Evolutionary conservation across 441 rosid genomes (phyloP).

Genomic region (Mallotus repandus): DNA sequence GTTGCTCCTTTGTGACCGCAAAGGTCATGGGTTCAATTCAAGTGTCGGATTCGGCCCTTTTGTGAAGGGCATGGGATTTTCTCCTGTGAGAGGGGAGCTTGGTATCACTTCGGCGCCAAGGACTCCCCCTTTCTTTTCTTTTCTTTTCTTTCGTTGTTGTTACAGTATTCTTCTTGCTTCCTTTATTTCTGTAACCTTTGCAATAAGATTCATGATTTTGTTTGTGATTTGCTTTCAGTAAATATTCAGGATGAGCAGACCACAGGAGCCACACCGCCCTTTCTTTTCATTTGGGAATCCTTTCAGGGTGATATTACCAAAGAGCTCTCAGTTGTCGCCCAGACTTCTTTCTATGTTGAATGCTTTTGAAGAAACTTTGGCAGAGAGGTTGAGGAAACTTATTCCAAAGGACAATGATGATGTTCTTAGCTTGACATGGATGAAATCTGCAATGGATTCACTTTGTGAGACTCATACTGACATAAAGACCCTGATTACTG

Average conservation of each 20-base stretch:
- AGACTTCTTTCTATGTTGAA: slow-evolving; percentile 50
- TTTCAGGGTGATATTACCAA: slow-evolving; percentile 67
- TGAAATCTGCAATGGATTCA: slow-evolving; percentile 71
- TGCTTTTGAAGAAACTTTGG: slow-evolving; percentile 61
- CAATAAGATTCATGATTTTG: background rate
- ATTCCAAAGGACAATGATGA: slow-evolving; percentile 54
- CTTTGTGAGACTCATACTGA: slow-evolving; percentile 63
- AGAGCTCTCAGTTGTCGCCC: slow-evolving; percentile 56
- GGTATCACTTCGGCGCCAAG: background rate
- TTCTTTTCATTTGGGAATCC: slow-evolving; percentile 86
- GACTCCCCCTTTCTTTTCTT: no score
- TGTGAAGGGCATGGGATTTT: background rate
- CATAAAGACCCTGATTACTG: slow-evolving; percentile 68
- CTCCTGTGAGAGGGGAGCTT: background rate
- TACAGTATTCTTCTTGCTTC: background rate
- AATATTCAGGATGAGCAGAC: slow-evolving; percentile 56
- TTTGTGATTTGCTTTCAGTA: slow-evolving; percentile 35
- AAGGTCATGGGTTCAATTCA: background rate
- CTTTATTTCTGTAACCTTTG: no score
- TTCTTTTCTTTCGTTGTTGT: no score
- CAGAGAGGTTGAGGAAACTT: slow-evolving; percentile 57
- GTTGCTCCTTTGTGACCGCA: slow-evolving; percentile 1
- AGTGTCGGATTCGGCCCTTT: background rate
- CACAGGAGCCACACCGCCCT: slow-evolving; percentile 70
- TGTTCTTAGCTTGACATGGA: slow-evolving; percentile 75